These are phyloP conservation scores for Tylopilus sp. DNA, from an alignment of 768 basidiomycete species.

Conservation along the genomic window DNA sequence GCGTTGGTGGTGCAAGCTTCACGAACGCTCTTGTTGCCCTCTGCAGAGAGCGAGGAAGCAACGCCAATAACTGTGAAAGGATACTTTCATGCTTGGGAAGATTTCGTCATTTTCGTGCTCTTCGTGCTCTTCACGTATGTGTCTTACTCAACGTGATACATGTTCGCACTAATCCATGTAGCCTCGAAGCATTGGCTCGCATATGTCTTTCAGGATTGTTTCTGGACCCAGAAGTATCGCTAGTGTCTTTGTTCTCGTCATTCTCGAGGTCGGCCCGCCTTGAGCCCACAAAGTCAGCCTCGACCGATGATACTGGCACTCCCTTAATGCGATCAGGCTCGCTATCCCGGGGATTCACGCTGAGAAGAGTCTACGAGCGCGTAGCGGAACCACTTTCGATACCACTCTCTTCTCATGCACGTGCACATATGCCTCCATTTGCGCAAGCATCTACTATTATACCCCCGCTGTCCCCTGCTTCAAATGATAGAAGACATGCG, in stretches of 20 bases:
- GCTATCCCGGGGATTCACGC: conserved; percentile 42
- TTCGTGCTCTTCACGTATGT: conserved; percentile 82
- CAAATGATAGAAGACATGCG: conserved; percentile 11
- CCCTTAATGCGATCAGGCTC: conserved; percentile 29
- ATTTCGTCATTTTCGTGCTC: conserved; percentile 76
- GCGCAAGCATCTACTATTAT: conserved; percentile 8
- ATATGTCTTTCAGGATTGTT: conserved; percentile 88
- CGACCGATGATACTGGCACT: conserved; percentile 24
- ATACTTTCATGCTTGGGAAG: conserved; percentile 90
- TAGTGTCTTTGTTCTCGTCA: conserved; percentile 45
- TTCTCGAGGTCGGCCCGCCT: conserved; percentile 23
- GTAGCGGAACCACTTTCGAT: conserved; percentile 56
- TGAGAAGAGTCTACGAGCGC: conserved; percentile 44
- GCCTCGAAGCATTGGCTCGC: conserved; percentile 81
- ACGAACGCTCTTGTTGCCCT: conserved; percentile 49
- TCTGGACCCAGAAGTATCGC: conserved; percentile 73
- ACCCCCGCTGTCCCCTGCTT: too few species aligned
- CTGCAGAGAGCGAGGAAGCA: too few species aligned
- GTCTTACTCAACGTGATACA: conserved; percentile 24
- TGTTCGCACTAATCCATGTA: conserved; percentile 28
- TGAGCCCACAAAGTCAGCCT: conserved; percentile 26
- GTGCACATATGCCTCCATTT: conserved; percentile 17
- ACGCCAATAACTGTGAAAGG: conserved; percentile 49
- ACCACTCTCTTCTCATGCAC: conserved; percentile 32
- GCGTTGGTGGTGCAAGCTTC: conserved; percentile 81